Evolutionary conservation across 352 stramenopile species (phyloP), one percentile per base, ranked within the genome.

Genomic region (Pythium sp.): DNA sequence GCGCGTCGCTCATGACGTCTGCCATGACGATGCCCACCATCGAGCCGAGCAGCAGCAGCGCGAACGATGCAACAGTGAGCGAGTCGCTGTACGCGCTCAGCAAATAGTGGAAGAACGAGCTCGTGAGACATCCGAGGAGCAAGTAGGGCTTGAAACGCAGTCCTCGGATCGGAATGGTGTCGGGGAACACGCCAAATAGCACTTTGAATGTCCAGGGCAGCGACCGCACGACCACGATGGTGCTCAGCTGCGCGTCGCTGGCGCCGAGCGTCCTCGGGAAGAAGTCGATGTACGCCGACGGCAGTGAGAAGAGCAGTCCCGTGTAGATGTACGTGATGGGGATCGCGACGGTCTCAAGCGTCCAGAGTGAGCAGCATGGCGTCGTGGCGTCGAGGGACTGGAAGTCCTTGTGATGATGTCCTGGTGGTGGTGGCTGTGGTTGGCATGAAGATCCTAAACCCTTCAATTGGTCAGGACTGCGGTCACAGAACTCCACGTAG

Each of bases 181-280:
- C 87, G 3, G 87, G 81, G 3, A 95, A 64, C 12, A 92, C 61
- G 7, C 87, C 87, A 54, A 92, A 93, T 15, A 91, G 38, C 53
- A 93, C 82, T 34, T 95, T 95, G 72, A 95, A 88, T 0, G 79
- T 82, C 87, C 87, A 95, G 9, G 87, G 87, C 11, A 95, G 74
- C 24, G 76, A 76, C 47, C 85, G 78, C 51, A 93, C 82, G 38
- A 93, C 80, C 34, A 69, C 57, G 28, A 95, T 75, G 0, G 87
- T 93, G 64, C 76, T 90, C 22, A 95, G 71, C 69, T 95, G 87
- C 15, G 87, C 79, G 34, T 93, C 85, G 1, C 75, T 85, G 1
- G 85, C 85, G 3, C 81, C 69, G 9, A 91, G 73, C 6, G 76
- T 77, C 51, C 85, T 77, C 2, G 85, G 86, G 58, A 90, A 95